phyloP scores from a whole-genome alignment of 371 early-diverging fungal species.

The Mortierella polycephala region DNA sequence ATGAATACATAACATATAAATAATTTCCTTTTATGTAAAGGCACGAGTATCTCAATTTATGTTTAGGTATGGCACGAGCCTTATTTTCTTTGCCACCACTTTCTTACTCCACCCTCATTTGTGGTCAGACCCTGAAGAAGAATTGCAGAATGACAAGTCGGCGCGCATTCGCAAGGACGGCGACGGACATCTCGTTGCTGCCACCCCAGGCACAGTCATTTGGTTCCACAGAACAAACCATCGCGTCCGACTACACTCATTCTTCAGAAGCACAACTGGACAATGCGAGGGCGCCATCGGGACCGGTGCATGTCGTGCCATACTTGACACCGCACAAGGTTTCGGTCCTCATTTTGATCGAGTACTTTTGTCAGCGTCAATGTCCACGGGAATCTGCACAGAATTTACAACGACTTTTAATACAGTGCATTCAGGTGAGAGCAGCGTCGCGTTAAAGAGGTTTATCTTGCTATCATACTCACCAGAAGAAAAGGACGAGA shows the following conservation, averaged over 20 bases:
- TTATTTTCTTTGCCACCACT: background rate
- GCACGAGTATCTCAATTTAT: no score
- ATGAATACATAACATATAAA: no score
- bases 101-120: background rate
- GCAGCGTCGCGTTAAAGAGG: background rate
- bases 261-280: background rate
- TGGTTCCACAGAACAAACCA: conserved; percentile 1
- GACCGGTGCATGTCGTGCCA: conserved; percentile 26
- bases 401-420: conserved; percentile 18
- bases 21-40: no score
- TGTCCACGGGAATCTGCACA: conserved; percentile 10
- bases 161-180: conserved; percentile 37
- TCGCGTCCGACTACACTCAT: background rate
- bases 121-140: background rate
- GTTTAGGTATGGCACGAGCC: background rate
- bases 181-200: conserved; percentile 42
- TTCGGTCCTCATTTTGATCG: conserved; percentile 36
- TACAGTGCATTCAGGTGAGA: conserved; percentile 40
- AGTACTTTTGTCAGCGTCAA: conserved; percentile 29
- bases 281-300: background rate
- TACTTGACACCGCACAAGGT: conserved; percentile 50
- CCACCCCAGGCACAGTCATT: conserved; percentile 23
- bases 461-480: background rate
- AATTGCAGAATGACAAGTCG: conserved; percentile 17
- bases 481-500: background rate